Base-by-base conservation (phyloP, 1,139 yeast genomes). In the Debaryomyces subglobosus region DNA sequence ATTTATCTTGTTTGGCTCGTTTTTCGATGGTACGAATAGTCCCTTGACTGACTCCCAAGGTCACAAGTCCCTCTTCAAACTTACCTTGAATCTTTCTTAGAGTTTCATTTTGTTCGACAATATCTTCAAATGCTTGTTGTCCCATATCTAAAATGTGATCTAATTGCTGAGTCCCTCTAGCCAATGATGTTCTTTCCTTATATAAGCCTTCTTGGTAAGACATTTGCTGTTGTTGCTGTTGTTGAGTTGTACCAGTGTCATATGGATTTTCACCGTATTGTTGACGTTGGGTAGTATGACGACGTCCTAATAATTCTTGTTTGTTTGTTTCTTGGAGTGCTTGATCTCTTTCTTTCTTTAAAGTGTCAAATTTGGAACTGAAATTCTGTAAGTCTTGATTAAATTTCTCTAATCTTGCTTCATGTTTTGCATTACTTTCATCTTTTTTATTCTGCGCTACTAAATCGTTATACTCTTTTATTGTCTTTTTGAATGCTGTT, bases 131-230 rank as follows among this genome's bases (percentile, higher is more conserved):
- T 1, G 96, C 91, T 49, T 82, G 81, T 52, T 87, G 84, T 1
- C 97, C 98, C 84, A 90, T 86, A 61, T 89, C 97, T 46, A 94
- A 68, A 43, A 94, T 90, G 55, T 89, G 91, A 63, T 94, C 99
- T 54, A 94, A 71, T 62, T 89, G 96, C 49, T 84, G 85, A 30
- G 88, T 84, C 0, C 96, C 91, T 49, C 89, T 73, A 24, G 79
- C 77, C 49, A 94, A 72, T 7, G 86, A 78, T 47, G 80, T 79
- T 35, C 77, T 77, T 62, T 91, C 97, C 53, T 84, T 80, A 51
- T 79, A 72, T 48, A 89, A 69, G 0, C 96, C 96, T 49, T 88
- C 87, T 53, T 75, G 81, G 63, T 82, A 74, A 35, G 78, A 68
- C 61, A 81, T 55, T 37, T 37, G 39, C 33, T 46, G 51, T 33